These are phyloP conservation scores for Neurospora africana DNA, from an alignment of 495 filamentous ascomycete genomes.

Conservation along the genomic window DNA sequence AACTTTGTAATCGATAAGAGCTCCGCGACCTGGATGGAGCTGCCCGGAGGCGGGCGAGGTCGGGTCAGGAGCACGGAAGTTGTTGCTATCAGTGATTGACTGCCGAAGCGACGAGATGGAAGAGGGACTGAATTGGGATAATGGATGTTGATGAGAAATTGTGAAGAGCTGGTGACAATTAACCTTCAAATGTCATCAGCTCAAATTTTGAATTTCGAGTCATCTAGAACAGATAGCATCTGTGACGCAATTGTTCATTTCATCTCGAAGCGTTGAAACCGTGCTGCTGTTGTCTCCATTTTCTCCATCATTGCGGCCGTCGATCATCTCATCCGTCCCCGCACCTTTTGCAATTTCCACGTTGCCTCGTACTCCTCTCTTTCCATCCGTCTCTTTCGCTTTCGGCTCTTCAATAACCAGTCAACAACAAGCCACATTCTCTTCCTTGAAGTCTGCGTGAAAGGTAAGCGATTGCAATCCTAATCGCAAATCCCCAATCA, in stretches of 20 bases:
- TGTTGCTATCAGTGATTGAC: neutral
- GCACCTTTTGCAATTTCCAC: neutral
- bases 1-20: neutral
- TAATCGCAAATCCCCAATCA: neutral
- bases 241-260: neutral
- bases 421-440: neutral
- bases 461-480: neutral
- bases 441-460: no score
- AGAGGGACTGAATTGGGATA: neutral
- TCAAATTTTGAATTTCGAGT: no score
- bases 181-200: no score
- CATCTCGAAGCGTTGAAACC: neutral
- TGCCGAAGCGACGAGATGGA: neutral
- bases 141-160: neutral
- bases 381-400: neutral
- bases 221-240: neutral
- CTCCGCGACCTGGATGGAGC: neutral
- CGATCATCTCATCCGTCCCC: neutral
- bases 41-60: neutral
- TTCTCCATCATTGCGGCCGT: neutral
- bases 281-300: no score
- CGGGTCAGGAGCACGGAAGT: neutral
- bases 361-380: neutral
- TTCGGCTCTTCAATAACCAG: neutral
- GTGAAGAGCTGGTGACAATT: neutral